Evolutionary conservation across 768 basidiomycete species (phyloP).

Genomic region (Hirschioporus abietinus): DNA sequence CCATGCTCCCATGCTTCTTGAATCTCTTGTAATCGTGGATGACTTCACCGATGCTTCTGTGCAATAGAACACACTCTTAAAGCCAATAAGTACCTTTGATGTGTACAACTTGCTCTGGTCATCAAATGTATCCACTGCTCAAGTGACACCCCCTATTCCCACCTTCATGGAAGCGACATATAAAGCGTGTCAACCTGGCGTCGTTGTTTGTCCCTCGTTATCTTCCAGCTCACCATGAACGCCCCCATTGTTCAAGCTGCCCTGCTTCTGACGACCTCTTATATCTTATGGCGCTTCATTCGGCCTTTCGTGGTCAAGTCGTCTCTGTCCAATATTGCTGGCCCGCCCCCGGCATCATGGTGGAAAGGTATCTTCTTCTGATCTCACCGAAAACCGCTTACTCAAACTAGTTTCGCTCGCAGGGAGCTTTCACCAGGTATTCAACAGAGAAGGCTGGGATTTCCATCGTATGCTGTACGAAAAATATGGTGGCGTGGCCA

Average conservation of each 20-base stretch:
- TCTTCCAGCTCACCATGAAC: background rate
- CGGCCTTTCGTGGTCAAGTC: constrained; percentile 18
- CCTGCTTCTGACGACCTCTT: constrained; percentile 7
- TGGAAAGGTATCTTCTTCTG: constrained; percentile 24
- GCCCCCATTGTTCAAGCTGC: background rate
- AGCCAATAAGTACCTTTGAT: background rate
- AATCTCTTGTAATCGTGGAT: background rate
- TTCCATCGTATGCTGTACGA: background rate
- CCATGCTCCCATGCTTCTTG: background rate
- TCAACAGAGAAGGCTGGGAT: background rate
- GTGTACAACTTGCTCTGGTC: background rate
- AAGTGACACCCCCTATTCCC: background rate
- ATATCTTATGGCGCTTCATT: constrained; percentile 19
- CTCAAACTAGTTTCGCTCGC: background rate
- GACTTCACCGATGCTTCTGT: background rate
- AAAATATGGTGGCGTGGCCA: background rate
- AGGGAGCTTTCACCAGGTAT: constrained; percentile 1
- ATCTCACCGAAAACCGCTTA: background rate
- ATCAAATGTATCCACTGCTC: background rate
- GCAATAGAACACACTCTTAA: background rate
- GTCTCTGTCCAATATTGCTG: constrained; percentile 34
- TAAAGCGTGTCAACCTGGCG: background rate
- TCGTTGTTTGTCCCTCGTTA: background rate
- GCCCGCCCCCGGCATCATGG: constrained; percentile 30
- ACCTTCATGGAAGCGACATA: background rate